Percentiles rank a stretch among this genome's conserved stretches.
Conservation (phyloP, 75 land plant genomes). For the Picea sitchensis region DNA sequence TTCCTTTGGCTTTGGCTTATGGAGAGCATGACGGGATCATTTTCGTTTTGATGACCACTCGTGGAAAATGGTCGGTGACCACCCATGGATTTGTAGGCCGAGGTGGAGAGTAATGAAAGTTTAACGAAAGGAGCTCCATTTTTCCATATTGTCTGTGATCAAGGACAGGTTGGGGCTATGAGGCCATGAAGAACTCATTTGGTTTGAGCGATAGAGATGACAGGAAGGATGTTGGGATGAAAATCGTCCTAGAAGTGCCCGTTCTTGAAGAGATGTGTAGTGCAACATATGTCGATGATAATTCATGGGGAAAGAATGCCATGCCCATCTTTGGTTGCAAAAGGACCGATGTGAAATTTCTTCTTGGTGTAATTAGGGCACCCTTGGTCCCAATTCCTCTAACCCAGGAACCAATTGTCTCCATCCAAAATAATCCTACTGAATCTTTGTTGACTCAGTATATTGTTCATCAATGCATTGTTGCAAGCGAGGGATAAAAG, state of each 20-base stretch:
- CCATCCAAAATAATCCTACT: slow-evolving; percentile 21
- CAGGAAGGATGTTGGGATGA: background rate
- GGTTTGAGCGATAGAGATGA: background rate
- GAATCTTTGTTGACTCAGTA: slow-evolving; percentile 29
- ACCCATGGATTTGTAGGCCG: too few relatives aligned
- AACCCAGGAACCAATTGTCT: background rate
- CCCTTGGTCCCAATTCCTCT: slow-evolving; percentile 40
- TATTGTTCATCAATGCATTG: slow-evolving; percentile 30
- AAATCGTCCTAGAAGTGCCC: background rate
- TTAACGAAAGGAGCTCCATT: too few relatives aligned
- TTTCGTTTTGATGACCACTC: too few relatives aligned
- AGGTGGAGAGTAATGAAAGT: too few relatives aligned
- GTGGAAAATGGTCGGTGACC: too few relatives aligned
- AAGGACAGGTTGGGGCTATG: too few relatives aligned
- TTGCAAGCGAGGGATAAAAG: slow-evolving; percentile 18
- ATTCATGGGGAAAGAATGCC: background rate
- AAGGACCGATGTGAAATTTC: slow-evolving; percentile 27
- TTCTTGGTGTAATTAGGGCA: slow-evolving; percentile 48
- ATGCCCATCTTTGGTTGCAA: background rate
- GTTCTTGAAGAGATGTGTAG: background rate
- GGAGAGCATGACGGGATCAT: too few relatives aligned
- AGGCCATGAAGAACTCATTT: background rate
- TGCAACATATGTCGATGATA: background rate
- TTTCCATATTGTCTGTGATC: too few relatives aligned
- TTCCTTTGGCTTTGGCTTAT: too few relatives aligned